Evolutionary conservation across 164 flowering plant species (phyloP), one percentile per base, ranked within the genome.

Genomic region (Malania oleifera): DNA sequence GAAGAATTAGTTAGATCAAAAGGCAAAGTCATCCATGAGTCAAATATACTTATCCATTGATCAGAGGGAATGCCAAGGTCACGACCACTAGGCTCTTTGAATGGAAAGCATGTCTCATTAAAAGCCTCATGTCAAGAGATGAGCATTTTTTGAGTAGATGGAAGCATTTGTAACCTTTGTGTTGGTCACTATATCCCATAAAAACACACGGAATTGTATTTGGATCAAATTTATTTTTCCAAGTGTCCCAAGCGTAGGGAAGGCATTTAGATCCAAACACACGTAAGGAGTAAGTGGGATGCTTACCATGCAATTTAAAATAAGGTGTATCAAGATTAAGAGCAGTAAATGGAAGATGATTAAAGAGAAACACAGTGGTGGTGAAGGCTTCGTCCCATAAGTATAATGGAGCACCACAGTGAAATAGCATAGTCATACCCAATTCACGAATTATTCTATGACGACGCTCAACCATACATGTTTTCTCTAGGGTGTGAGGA

Each of bases 361-460:
- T 39, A 9, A 39, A 15, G 15, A 39, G 43, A 39, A 39, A 44
- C 18, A 44, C 48, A 44, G 15, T 20, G 12, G 48, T 5, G 18
- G 48, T 20, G 23, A 44, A 44, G 18, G 48, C 48, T 17, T 44
- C 48, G 3, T 4, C 48, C 48, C 48, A 44, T 44, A 44, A 44
- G 48, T 31, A 31, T 31, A 31, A 31, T 31, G 35, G 35, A 31
- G 35, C 35, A 31, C 35, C 35, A 31, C 35, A 44, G 18, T 44
- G 48, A 20, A 44, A 44, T 44, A 44, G 23, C 48, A 44, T 44
- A 17, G 48, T 17, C n/a, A n/a, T n/a, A n/a, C n/a, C n/a, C n/a
- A n/a, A n/a, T n/a, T n/a, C n/a, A n/a, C n/a, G n/a, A n/a, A 44
- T 44, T 44, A 44, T 44, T 44, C 48, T 44, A 44, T 44, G 48